Evolutionary conservation across 768 basidiomycete species (phyloP).

Genomic region (Amanita exitialis): DNA sequence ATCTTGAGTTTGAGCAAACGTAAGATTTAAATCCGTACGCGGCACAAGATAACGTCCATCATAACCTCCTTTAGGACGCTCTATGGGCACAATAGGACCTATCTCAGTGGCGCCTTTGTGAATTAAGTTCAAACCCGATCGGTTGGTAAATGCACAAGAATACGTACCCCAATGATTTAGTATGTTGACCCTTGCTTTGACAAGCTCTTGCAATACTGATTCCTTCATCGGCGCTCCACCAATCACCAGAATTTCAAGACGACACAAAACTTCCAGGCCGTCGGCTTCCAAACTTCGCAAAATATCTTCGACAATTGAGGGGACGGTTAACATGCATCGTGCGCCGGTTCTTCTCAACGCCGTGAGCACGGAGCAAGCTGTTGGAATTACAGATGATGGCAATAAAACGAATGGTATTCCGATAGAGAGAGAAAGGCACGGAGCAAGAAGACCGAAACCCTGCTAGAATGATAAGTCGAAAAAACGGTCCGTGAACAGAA

Average conservation of each 20-base stretch:
- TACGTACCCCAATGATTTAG: conserved; percentile 30
- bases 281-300: conserved; percentile 13
- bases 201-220: conserved; percentile 18
- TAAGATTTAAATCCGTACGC: conserved; percentile 21
- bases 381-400: conserved; percentile 24
- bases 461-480: conserved; percentile 7
- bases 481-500: neutral
- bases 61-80: conserved; percentile 18
- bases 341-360: conserved; percentile 18
- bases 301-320: conserved; percentile 30
- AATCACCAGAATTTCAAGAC: conserved; percentile 23
- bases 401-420: conserved; percentile 28
- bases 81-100: conserved; percentile 26
- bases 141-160: neutral
- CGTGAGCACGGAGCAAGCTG: conserved; percentile 18
- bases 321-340: conserved; percentile 25
- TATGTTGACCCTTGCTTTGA: conserved; percentile 21
- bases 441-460: conserved; percentile 29
- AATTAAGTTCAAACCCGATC: neutral
- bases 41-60: conserved; percentile 29
- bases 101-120: conserved; percentile 24
- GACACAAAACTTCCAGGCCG: conserved; percentile 20
- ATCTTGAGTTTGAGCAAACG: conserved; percentile 18
- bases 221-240: conserved; percentile 33
- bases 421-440: conserved; percentile 22